A percentile compares a stretch with the other conserved stretches of the same genome.
phyloP scores from a whole-genome alignment of 2,329 filamentous ascomycete species.

The Fusarium tuaranense region DNA sequence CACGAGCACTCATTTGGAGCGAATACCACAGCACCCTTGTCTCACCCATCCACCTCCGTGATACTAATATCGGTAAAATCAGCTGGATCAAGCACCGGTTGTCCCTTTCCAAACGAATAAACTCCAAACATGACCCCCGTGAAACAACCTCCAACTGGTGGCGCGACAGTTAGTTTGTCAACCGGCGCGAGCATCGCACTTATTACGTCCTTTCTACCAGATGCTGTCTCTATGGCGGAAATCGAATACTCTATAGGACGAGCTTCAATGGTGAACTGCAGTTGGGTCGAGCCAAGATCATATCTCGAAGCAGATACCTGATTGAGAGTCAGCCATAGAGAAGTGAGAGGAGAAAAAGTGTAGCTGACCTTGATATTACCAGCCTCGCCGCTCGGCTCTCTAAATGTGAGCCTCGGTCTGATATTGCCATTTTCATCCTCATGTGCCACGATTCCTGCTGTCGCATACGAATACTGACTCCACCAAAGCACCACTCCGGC shows the following conservation, averaged over 20 bases:
- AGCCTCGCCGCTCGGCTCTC: slow-evolving; percentile 6
- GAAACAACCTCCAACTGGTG: slow-evolving; percentile 37
- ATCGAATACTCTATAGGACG: slow-evolving; percentile 16
- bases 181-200: neutral
- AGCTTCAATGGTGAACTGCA: slow-evolving; percentile 1
- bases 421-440: neutral
- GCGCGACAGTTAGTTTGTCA: slow-evolving; percentile 17
- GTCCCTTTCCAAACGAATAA: slow-evolving; percentile 34
- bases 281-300: neutral
- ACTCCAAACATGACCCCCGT: slow-evolving; percentile 40
- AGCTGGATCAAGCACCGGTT: slow-evolving; percentile 37
- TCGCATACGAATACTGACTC: slow-evolving; percentile 58
- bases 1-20: too few relatives aligned
- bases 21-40: too few relatives aligned
- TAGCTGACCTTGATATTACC: slow-evolving; percentile 21
- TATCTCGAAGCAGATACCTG: neutral
- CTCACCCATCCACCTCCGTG: neutral
- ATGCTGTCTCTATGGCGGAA: neutral
- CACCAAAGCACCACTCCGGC: slow-evolving; percentile 67
- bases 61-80: slow-evolving; percentile 25
- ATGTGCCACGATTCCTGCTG: slow-evolving; percentile 39
- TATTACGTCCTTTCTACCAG: neutral
- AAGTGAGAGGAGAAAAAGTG: rapidly evolving
- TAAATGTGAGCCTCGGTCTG: neutral
- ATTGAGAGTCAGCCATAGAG: neutral